These are phyloP conservation scores for Leptographium lundbergii DNA, from an alignment of 2,329 filamentous ascomycete species.

Conservation along the genomic window DNA sequence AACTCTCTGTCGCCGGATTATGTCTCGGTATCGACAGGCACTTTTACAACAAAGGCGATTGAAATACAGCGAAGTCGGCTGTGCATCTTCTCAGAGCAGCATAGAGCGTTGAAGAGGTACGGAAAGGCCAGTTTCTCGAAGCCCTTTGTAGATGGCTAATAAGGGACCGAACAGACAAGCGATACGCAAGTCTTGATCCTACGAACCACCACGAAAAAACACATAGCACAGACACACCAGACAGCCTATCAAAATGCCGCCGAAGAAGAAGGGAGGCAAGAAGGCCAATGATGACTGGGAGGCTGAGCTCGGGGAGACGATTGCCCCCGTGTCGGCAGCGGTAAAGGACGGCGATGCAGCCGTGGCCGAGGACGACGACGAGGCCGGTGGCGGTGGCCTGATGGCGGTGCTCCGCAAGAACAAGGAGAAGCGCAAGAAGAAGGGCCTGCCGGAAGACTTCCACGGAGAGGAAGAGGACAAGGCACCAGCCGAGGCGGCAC, in stretches of 20 bases:
- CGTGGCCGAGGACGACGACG: constrained; percentile 36
- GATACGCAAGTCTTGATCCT: not conserved
- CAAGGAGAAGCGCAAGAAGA: constrained; percentile 82
- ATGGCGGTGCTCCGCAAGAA: constrained; percentile 74
- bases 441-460: constrained; percentile 62
- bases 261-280: constrained; percentile 75
- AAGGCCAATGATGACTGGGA: constrained; percentile 95
- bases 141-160: too few relatives aligned
- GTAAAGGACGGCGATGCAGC: constrained; percentile 28
- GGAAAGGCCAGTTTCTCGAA: not conserved
- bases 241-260: constrained; percentile 52
- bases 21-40: constrained; percentile 7
- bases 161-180: too few relatives aligned
- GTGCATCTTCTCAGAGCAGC: not conserved
- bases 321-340: constrained; percentile 46
- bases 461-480: constrained; percentile 12
- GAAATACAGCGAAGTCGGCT: not conserved
- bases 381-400: constrained; percentile 50
- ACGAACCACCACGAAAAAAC: not conserved
- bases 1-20: constrained; percentile 1
- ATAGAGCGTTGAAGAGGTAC: not conserved
- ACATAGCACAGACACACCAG: not conserved
- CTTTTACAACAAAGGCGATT: constrained; percentile 5
- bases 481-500: constrained; percentile 24
- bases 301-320: constrained; percentile 71